Conservation (phyloP, 1,284 basidiomycete species). For the Butyriboletus appendiculatus region DNA sequence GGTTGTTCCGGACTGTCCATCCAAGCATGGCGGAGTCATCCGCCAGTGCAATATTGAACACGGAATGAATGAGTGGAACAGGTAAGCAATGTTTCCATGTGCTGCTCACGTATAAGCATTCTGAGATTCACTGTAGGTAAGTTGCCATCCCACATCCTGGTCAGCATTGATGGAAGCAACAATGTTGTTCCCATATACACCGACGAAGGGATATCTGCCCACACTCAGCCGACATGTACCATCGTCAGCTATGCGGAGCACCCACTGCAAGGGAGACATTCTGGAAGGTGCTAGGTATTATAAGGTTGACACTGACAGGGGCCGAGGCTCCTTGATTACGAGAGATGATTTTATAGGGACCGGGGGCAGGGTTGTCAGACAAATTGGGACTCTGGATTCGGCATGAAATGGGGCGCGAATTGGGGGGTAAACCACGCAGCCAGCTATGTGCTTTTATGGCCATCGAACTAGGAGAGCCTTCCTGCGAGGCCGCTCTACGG, state of each 20-base stretch:
- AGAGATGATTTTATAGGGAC: not conserved
- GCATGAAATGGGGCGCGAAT: not conserved
- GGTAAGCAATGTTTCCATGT: no score
- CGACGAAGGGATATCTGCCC: not conserved
- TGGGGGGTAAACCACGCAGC: not conserved
- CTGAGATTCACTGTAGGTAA: not conserved
- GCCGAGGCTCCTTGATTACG: not conserved
- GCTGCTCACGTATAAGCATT: not conserved
- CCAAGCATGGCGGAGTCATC: fast-evolving
- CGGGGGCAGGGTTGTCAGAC: not conserved
- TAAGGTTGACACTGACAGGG: not conserved
- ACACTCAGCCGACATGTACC: not conserved
- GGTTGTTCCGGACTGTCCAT: not conserved
- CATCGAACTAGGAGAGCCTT: not conserved
- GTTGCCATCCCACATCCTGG: not conserved
- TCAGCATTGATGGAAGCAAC: not conserved
- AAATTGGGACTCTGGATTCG: not conserved
- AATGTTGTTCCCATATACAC: not conserved
- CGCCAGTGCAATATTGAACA: not conserved
- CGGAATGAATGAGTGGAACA: not conserved
- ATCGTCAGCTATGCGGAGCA: no score
- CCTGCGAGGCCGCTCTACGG: no score
- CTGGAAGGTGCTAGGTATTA: not conserved
- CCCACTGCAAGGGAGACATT: not conserved
- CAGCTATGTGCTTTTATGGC: not conserved